Evolutionary conservation across 2,329 filamentous ascomycete species (phyloP).

Genomic region (Polytolypa hystricis): DNA sequence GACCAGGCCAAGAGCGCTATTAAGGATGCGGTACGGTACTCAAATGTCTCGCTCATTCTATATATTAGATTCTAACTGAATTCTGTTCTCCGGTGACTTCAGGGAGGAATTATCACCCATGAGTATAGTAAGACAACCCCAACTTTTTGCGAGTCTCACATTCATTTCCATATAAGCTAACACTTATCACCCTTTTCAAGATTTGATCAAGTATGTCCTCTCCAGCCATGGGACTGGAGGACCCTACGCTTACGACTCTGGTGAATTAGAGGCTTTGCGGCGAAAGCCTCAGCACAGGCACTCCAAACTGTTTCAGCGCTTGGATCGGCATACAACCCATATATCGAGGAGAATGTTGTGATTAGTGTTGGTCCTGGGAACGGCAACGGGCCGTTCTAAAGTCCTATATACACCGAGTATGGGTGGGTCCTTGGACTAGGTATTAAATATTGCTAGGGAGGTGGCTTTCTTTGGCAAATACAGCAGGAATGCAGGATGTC

Average conservation of each 20-base stretch:
- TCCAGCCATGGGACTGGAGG: conserved; percentile 6
- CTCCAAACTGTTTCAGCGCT: conserved; percentile 56
- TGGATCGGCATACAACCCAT: conserved; percentile 49
- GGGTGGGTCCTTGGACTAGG: too few relatives aligned
- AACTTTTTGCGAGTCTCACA: neutral
- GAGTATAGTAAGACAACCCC: conserved; percentile 56
- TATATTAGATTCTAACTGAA: neutral
- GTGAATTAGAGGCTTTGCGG: conserved; percentile 59
- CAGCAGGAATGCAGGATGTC: too few relatives aligned
- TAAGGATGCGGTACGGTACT: conserved; percentile 44
- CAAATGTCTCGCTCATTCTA: neutral
- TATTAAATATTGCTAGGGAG: too few relatives aligned
- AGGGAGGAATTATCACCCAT: conserved; percentile 68
- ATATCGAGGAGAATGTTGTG: conserved; percentile 67
- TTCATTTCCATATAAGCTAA: neutral
- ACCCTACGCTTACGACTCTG: neutral
- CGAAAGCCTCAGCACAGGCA: conserved; percentile 57
- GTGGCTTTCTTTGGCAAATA: too few relatives aligned
- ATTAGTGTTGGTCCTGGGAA: conserved; percentile 38
- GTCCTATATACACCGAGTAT: too few relatives aligned
- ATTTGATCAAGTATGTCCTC: conserved; percentile 10
- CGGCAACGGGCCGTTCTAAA: too few relatives aligned
- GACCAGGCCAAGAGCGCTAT: conserved; percentile 62
- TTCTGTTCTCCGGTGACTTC: conserved; percentile 2
- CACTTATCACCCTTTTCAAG: neutral